A percentile compares a stretch with the other conserved stretches of the same genome.
phyloP scores from a whole-genome alignment of 75 land plant genomes.

The Pinus albicaulis region DNA sequence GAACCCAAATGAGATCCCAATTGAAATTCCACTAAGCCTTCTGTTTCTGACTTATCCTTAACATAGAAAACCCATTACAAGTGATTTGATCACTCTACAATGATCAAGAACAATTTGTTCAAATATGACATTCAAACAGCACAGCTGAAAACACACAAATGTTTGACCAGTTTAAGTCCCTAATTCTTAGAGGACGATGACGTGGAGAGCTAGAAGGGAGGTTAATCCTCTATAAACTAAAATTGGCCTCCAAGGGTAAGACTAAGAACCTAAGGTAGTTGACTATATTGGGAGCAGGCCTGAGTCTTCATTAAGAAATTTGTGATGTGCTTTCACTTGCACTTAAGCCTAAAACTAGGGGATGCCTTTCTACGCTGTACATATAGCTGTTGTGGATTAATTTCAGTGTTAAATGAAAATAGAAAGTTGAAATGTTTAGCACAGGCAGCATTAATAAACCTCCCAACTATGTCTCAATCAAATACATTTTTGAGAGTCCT shows the following conservation, averaged over 20 bases:
- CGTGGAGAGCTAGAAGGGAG: background rate
- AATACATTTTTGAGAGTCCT: no score
- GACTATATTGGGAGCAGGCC: no score
- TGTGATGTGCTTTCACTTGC: no score
- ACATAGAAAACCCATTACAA: background rate
- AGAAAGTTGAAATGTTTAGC: no score
- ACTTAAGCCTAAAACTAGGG: no score
- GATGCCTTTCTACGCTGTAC: no score
- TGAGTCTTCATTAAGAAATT: no score
- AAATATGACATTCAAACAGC: background rate
- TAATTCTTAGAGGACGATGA: background rate
- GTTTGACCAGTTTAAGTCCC: background rate
- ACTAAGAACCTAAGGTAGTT: background rate
- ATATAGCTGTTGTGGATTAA: no score
- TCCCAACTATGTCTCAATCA: no score
- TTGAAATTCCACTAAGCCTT: background rate
- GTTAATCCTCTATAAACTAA: background rate
- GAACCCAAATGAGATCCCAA: no score
- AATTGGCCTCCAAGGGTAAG: background rate
- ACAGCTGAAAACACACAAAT: background rate
- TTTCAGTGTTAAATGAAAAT: no score
- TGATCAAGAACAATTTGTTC: background rate
- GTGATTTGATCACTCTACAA: background rate
- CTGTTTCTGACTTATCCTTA: background rate
- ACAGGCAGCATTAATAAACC: no score